Percentiles rank a stretch among this genome's conserved stretches.
Conservation (phyloP, 495 filamentous ascomycete genomes). For the Sphaerosporella brunnea region DNA sequence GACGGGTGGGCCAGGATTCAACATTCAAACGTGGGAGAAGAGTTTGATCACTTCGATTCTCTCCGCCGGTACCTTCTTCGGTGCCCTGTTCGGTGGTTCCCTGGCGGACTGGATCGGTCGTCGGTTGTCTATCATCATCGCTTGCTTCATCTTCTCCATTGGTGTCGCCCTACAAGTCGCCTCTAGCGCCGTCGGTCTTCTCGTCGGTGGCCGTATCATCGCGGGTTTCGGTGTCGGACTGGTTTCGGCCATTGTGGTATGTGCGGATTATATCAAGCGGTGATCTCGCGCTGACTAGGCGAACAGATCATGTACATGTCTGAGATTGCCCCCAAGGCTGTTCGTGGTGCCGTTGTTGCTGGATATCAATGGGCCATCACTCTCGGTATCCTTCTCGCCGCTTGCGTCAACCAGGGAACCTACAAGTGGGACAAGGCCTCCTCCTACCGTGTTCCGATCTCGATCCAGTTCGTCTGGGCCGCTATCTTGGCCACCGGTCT, state of each 20-base stretch:
- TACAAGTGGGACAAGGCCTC: slow-evolving; percentile 42
- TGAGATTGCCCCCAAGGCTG: slow-evolving; percentile 62
- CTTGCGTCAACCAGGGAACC: slow-evolving; percentile 59
- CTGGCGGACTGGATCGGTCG: slow-evolving; percentile 52
- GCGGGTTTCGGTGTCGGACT: slow-evolving; percentile 72
- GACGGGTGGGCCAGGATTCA: slow-evolving; percentile 13
- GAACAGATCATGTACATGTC: slow-evolving; percentile 62
- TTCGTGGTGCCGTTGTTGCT: slow-evolving; percentile 64
- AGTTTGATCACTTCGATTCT: slow-evolving; percentile 65
- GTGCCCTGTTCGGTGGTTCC: slow-evolving; percentile 48
- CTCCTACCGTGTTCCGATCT: slow-evolving; percentile 69
- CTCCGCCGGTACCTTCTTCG: slow-evolving; percentile 82
- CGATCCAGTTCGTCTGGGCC: slow-evolving; percentile 59
- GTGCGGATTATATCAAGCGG: not conserved
- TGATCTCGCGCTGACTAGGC: slow-evolving; percentile 52
- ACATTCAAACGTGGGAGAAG: slow-evolving; percentile 29
- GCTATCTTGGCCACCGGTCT: slow-evolving; percentile 14
- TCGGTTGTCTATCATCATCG: slow-evolving; percentile 47
- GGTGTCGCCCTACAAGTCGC: slow-evolving; percentile 67
- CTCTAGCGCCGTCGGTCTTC: slow-evolving; percentile 33
- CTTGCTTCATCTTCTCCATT: slow-evolving; percentile 50
- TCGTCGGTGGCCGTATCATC: slow-evolving; percentile 58
- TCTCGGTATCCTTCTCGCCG: slow-evolving; percentile 62
- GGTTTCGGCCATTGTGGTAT: slow-evolving; percentile 52
- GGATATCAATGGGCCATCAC: slow-evolving; percentile 76